A percentile compares a stretch with the other conserved stretches of the same genome.
phyloP scores from a whole-genome alignment of 2,329 filamentous ascomycete genomes.

The Mycosphaerella sp. region DNA sequence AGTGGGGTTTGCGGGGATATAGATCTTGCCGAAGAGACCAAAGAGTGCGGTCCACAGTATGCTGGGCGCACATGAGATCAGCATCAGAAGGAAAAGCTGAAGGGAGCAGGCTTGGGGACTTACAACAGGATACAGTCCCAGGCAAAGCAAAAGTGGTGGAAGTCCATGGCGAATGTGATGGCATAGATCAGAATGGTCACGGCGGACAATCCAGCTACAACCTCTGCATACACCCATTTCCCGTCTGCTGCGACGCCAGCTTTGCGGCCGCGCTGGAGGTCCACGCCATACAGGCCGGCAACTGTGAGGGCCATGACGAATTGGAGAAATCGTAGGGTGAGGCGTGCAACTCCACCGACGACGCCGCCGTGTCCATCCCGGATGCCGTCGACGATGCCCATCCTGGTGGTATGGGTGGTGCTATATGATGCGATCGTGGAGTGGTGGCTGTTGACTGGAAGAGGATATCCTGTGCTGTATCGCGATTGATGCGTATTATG shows the following conservation, averaged over 20 bases:
- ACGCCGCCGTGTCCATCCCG: slow-evolving; percentile 24
- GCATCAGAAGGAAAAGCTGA: background rate
- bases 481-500: background rate
- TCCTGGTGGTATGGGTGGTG: background rate
- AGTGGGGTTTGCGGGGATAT: slow-evolving; percentile 58
- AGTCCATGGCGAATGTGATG: slow-evolving; percentile 51
- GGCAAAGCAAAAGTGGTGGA: slow-evolving; percentile 47
- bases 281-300: slow-evolving; percentile 68
- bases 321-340: slow-evolving; percentile 64
- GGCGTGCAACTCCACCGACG: slow-evolving; percentile 47
- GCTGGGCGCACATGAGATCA: slow-evolving; percentile 18
- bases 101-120: slow-evolving; percentile 10
- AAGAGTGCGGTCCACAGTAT: slow-evolving; percentile 77
- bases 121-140: slow-evolving; percentile 66
- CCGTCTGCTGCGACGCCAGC: slow-evolving; percentile 50
- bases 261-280: slow-evolving; percentile 53
- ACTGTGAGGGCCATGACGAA: slow-evolving; percentile 71
- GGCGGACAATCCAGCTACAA: slow-evolving; percentile 60
- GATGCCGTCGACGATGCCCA: background rate
- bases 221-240: slow-evolving; percentile 74
- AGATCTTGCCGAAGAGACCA: slow-evolving; percentile 76
- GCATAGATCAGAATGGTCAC: slow-evolving; percentile 57
- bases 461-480: background rate
- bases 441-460: slow-evolving; percentile 1
- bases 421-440: background rate